Percentiles rank a stretch among this genome's conserved stretches.
These are phyloP conservation scores for Hymenoscyphus occultus DNA, from an alignment of 2,329 filamentous ascomycete species.

Conservation along the genomic window DNA sequence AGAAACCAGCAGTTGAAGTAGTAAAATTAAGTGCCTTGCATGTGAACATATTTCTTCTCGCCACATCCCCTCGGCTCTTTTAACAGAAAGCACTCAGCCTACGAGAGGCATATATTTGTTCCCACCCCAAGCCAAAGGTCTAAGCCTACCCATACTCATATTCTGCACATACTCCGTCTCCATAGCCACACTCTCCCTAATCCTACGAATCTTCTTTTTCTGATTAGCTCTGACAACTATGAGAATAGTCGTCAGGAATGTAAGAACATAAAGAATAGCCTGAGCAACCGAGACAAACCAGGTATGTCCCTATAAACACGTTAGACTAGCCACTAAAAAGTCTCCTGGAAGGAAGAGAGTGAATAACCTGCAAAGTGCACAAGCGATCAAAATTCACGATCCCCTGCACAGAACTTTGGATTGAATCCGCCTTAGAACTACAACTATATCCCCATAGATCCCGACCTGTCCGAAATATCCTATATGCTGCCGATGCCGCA, in stretches of 20 bases:
- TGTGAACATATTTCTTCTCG: neutral
- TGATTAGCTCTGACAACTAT: constrained; percentile 13
- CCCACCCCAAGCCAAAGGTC: constrained; percentile 3
- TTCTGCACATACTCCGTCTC: constrained; percentile 18
- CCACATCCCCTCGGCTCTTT: neutral
- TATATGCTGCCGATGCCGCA: constrained; percentile 15
- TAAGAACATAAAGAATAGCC: constrained; percentile 20
- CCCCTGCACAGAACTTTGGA: constrained; percentile 20
- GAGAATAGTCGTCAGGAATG: constrained; percentile 20
- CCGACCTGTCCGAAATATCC: constrained; percentile 13
- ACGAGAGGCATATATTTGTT: constrained; percentile 18
- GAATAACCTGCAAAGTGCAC: constrained; percentile 25
- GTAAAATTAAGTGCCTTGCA: neutral
- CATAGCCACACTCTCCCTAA: constrained; percentile 19
- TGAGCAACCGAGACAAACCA: constrained; percentile 26
- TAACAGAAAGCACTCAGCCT: neutral
- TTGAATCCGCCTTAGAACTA: constrained; percentile 15
- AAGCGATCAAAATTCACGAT: constrained; percentile 27
- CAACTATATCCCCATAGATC: constrained; percentile 28
- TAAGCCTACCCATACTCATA: constrained; percentile 5
- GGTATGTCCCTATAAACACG: constrained; percentile 12
- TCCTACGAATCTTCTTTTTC: constrained; percentile 24
- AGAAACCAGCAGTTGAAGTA: neutral
- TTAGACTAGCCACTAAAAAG: constrained; percentile 1
- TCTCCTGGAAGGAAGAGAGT: too few species aligned